These are phyloP conservation scores for Penicillium janthinellum DNA, from an alignment of 2,329 filamentous ascomycete species.

Conservation along the genomic window DNA sequence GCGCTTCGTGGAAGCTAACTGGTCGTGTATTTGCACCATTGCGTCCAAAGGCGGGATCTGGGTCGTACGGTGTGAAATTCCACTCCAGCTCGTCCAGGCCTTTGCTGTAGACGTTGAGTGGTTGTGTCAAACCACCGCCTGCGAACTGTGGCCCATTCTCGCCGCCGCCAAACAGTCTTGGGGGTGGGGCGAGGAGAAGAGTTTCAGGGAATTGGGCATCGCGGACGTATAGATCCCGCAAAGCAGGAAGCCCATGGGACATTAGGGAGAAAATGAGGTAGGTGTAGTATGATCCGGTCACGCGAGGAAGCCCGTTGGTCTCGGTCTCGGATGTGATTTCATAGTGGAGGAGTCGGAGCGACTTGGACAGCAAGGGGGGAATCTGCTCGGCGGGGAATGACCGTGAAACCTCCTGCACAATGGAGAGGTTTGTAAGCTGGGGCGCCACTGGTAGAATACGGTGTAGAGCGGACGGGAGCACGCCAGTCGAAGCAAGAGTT, in stretches of 20 bases:
- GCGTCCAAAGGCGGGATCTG: constrained; percentile 41
- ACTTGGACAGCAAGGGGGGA: constrained; percentile 67
- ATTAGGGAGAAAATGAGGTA: constrained; percentile 85
- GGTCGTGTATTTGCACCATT: constrained; percentile 47
- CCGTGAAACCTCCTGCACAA: constrained; percentile 58
- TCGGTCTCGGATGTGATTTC: constrained; percentile 69
- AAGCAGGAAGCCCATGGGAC: constrained; percentile 69
- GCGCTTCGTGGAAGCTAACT: constrained; percentile 48
- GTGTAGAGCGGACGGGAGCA: constrained; percentile 51
- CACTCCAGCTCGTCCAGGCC: constrained; percentile 68
- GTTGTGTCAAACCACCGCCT: constrained; percentile 52
- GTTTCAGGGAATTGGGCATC: constrained; percentile 81
- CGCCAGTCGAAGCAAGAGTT: constrained; percentile 70
- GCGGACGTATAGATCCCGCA: constrained; percentile 80
- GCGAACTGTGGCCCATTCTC: constrained; percentile 29
- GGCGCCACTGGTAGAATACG: constrained; percentile 46
- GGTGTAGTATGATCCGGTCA: constrained; percentile 70
- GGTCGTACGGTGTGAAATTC: constrained; percentile 65
- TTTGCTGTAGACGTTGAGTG: constrained; percentile 66
- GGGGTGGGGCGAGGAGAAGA: constrained; percentile 71
- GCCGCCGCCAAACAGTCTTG: constrained; percentile 52
- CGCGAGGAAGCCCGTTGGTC: constrained; percentile 57
- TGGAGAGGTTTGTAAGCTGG: constrained; percentile 51
- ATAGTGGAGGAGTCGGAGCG: constrained; percentile 73
- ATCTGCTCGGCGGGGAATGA: constrained; percentile 59